Percentiles rank a stretch among this genome's conserved stretches.
Evolutionary conservation across 495 filamentous ascomycete species (phyloP).

Genomic region (Penicillium crystallinum): DNA sequence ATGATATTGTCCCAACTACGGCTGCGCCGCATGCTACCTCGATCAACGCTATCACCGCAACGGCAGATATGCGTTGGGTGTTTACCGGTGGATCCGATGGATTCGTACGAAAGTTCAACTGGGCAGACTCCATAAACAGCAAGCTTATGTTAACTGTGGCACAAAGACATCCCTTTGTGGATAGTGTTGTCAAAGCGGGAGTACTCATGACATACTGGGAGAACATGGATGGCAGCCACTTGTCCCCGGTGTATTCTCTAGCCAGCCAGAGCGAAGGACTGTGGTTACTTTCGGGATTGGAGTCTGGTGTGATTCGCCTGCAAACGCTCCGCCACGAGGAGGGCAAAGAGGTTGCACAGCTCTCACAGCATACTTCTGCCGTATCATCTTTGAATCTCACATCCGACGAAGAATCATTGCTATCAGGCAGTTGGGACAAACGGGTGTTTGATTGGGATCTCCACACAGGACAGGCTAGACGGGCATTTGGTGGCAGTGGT

Average conservation of each 20-base stretch:
- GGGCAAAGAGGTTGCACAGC: conserved; percentile 74
- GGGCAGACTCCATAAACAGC: conserved; percentile 89
- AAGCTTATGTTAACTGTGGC: conserved; percentile 92
- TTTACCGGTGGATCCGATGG: conserved; percentile 92
- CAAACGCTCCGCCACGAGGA: conserved; percentile 95
- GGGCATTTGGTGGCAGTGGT: conserved; percentile 68
- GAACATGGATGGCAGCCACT: conserved; percentile 56
- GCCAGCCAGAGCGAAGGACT: conserved; percentile 84
- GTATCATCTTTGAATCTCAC: conserved; percentile 83
- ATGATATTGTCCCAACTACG: conserved; percentile 96
- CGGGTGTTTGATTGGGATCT: conserved; percentile 91
- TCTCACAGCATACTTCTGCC: conserved; percentile 84
- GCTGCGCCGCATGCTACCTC: conserved; percentile 93
- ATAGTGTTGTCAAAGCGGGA: conserved; percentile 92
- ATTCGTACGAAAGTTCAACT: conserved; percentile 93
- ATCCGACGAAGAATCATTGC: conserved; percentile 76
- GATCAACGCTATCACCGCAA: conserved; percentile 87
- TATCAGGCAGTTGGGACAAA: conserved; percentile 97
- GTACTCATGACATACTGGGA: conserved; percentile 96
- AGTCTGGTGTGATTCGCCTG: conserved; percentile 87
- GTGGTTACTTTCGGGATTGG: conserved; percentile 85
- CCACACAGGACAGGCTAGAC: conserved; percentile 73
- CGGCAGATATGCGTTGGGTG: conserved; percentile 92
- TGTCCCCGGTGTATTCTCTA: conserved; percentile 90
- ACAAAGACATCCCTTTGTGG: conserved; percentile 94